Percentiles rank a stretch among this genome's conserved stretches.
phyloP scores from a whole-genome alignment of 2,329 filamentous ascomycete species.

The Fusarium haematococcum region DNA sequence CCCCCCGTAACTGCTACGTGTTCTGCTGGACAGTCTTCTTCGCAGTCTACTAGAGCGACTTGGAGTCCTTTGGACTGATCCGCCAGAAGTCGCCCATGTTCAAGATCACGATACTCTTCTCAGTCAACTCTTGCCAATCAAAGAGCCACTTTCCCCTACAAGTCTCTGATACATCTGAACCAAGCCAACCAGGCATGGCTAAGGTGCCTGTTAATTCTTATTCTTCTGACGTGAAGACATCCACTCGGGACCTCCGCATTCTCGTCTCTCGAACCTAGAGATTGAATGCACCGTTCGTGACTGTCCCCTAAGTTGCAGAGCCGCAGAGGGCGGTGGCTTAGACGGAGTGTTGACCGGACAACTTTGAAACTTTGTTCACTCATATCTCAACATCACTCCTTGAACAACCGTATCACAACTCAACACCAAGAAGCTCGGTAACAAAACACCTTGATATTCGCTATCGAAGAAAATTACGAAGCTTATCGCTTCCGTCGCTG shows the following conservation, averaged over 20 bases:
- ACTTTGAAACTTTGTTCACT: neutral
- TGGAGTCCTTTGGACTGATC: neutral
- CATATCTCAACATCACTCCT: neutral
- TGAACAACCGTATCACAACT: neutral
- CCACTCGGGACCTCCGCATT: neutral
- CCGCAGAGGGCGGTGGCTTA: neutral
- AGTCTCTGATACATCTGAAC: neutral
- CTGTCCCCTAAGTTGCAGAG: neutral
- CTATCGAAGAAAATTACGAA: neutral
- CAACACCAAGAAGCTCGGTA: neutral
- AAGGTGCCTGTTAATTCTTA: neutral
- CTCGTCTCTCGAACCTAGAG: neutral
- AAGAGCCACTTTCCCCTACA: neutral
- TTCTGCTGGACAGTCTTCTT: neutral
- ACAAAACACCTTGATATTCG: neutral
- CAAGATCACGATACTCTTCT: neutral
- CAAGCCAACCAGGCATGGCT: neutral
- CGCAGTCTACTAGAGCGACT: neutral
- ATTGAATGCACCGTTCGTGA: neutral
- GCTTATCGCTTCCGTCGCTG: conserved; percentile 11
- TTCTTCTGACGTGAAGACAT: neutral
- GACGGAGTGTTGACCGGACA: neutral
- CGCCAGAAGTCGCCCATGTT: neutral
- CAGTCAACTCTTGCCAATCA: neutral
- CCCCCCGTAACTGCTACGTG: neutral